These are phyloP conservation scores for Bruguiera sexangula DNA, from an alignment of 345 rosid species.

Conservation along the genomic window DNA sequence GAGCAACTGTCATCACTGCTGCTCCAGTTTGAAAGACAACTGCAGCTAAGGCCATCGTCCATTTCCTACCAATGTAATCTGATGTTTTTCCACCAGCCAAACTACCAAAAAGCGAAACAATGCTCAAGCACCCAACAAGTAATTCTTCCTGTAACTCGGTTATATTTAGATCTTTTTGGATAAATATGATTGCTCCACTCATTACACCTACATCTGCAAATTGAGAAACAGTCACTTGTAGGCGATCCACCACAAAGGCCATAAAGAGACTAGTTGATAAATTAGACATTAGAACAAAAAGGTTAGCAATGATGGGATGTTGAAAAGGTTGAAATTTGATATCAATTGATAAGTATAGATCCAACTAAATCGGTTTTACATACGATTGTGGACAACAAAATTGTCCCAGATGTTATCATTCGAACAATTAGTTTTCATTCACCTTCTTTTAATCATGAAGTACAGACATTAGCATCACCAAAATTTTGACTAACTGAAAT, in stretches of 20 bases:
- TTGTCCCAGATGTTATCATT: neutral
- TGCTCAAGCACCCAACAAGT: constrained; percentile 71
- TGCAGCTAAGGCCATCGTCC: constrained; percentile 94
- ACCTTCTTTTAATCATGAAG: neutral
- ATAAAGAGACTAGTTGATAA: too few species aligned
- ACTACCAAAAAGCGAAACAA: constrained; percentile 80
- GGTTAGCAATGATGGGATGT: too few species aligned
- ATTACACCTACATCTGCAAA: constrained; percentile 87
- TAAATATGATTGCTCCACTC: constrained; percentile 93
- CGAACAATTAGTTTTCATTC: neutral
- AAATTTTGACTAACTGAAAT: neutral
- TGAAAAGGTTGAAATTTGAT: too few species aligned
- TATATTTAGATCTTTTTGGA: constrained; percentile 74
- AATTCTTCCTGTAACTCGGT: constrained; percentile 77
- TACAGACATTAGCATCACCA: neutral
- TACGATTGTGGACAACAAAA: neutral
- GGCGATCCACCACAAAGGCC: too few species aligned
- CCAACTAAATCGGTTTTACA: neutral
- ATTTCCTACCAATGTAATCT: constrained; percentile 74
- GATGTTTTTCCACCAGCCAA: constrained; percentile 84
- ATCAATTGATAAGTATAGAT: too few species aligned
- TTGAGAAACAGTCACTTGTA: neutral
- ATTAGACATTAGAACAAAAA: too few species aligned
- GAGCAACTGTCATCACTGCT: constrained; percentile 72
- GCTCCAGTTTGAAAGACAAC: constrained; percentile 73